Percentiles rank a stretch among this genome's conserved stretches.
These are phyloP conservation scores for Starmera pachycereana DNA, from an alignment of 805 yeast species.

Conservation along the genomic window DNA sequence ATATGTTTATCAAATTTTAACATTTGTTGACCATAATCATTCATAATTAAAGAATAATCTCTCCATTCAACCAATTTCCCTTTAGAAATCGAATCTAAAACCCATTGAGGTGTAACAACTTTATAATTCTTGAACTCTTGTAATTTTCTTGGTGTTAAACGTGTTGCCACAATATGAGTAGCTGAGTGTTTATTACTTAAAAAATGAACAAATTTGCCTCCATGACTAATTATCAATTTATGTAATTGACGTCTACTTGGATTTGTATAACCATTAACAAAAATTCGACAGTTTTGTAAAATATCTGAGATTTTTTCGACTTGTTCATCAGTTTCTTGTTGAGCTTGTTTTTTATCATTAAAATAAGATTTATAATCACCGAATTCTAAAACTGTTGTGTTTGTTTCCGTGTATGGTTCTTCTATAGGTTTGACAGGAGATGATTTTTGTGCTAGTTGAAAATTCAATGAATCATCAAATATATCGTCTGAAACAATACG, in stretches of 20 bases:
- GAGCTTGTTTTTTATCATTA: slow-evolving; percentile 47
- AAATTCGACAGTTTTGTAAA: slow-evolving; percentile 54
- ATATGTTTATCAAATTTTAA: slow-evolving; percentile 15
- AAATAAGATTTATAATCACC: slow-evolving; percentile 65
- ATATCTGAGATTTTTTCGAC: slow-evolving; percentile 30
- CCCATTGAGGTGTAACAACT: slow-evolving; percentile 81
- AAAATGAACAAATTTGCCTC: slow-evolving; percentile 68
- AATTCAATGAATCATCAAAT: neutral
- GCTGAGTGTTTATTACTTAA: slow-evolving; percentile 61
- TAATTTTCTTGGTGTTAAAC: slow-evolving; percentile 67
- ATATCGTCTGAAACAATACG: neutral
- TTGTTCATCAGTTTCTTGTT: slow-evolving; percentile 45
- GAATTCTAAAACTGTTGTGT: slow-evolving; percentile 26
- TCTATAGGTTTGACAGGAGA: neutral
- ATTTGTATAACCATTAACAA: slow-evolving; percentile 82
- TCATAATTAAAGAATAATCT: slow-evolving; percentile 42
- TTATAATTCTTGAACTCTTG: slow-evolving; percentile 54
- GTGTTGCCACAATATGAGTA: slow-evolving; percentile 78
- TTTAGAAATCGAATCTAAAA: slow-evolving; percentile 47
- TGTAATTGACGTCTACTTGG: slow-evolving; percentile 74
- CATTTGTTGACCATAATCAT: slow-evolving; percentile 45
- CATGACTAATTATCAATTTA: slow-evolving; percentile 59
- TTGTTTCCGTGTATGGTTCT: neutral
- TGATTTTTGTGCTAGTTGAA: slow-evolving; percentile 9
- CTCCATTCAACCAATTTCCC: slow-evolving; percentile 55